A percentile compares a stretch with the other conserved stretches of the same genome.
These are phyloP conservation scores for Akebia trifoliata DNA, from an alignment of 164 flowering plant species.

Conservation along the genomic window DNA sequence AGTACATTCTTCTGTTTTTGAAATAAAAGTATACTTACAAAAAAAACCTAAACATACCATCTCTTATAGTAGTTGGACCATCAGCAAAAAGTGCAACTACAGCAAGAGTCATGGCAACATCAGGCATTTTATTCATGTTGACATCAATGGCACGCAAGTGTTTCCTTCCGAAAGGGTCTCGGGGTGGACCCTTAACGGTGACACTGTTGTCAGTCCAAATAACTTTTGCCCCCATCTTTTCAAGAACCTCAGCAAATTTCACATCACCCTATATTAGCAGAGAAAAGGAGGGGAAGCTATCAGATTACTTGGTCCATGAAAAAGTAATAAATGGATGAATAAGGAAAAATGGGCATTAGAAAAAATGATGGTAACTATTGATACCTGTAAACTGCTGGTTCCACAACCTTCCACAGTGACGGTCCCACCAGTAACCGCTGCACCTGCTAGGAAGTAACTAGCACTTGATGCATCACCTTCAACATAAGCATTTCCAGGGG, in stretches of 20 bases:
- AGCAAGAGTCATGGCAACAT: slow-evolving; percentile 99
- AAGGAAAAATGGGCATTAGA: neutral
- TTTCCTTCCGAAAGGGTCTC: slow-evolving; percentile 49
- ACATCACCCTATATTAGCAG: slow-evolving; percentile 75
- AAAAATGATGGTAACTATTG: neutral
- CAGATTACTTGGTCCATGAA: neutral
- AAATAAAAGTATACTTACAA: too few species aligned
- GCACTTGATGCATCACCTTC: slow-evolving; percentile 99
- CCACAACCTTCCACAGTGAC: slow-evolving; percentile 98
- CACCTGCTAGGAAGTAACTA: slow-evolving; percentile 98
- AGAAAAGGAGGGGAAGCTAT: neutral
- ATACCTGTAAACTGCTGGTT: slow-evolving; percentile 96
- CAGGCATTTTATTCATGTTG: slow-evolving; percentile 99
- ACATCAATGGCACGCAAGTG: slow-evolving; percentile 83
- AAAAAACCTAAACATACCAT: slow-evolving; percentile 62
- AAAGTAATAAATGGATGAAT: neutral
- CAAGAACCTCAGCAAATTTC: slow-evolving; percentile 97
- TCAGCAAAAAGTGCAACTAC: slow-evolving; percentile 96
- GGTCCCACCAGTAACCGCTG: slow-evolving; percentile 97
- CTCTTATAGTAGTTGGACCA: slow-evolving; percentile 96
- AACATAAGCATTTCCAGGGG: slow-evolving; percentile 90
- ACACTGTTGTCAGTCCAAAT: slow-evolving; percentile 96
- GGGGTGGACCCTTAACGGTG: slow-evolving; percentile 85
- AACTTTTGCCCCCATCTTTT: slow-evolving; percentile 92
- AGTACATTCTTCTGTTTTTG: too few species aligned